Evolutionary conservation across 805 yeast genomes (phyloP).

Genomic region (Vanderwaltozyma tropicalis): DNA sequence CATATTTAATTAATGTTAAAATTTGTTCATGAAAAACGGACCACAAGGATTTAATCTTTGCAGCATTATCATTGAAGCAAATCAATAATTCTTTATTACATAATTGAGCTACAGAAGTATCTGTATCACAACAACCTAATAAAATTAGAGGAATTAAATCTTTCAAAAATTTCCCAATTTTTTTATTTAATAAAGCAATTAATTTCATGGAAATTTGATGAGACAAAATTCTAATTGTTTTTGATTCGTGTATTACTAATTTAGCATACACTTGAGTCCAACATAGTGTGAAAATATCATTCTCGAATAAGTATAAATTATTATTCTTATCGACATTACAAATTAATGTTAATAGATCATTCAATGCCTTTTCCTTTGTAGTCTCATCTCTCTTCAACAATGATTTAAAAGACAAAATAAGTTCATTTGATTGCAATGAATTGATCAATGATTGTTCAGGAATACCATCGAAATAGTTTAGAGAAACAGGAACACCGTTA

Average conservation of each 20-base stretch:
- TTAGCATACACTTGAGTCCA: conserved; percentile 83
- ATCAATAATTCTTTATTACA: conserved; percentile 37
- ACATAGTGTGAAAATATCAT: conserved; percentile 45
- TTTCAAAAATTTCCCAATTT: conserved; percentile 53
- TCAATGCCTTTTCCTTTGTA: conserved; percentile 75
- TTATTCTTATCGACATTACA: conserved; percentile 11
- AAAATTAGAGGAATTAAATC: conserved; percentile 68
- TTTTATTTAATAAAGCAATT: conserved; percentile 42
- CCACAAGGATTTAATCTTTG: conserved; percentile 51
- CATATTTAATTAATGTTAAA: conserved; percentile 42
- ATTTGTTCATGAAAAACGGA: conserved; percentile 46
- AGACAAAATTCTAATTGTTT: conserved; percentile 47
- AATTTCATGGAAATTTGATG: conserved; percentile 57
- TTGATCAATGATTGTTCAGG: conserved; percentile 54
- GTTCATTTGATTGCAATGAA: conserved; percentile 32
- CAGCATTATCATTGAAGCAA: conserved; percentile 48
- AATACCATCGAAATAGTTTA: conserved; percentile 66
- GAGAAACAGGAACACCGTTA: conserved; percentile 44
- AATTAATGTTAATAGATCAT: conserved; percentile 37
- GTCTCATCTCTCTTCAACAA: conserved; percentile 67
- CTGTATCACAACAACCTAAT: conserved; percentile 61
- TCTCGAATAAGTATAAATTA: conserved; percentile 17
- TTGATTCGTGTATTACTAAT: conserved; percentile 60
- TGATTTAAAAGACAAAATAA: conserved; percentile 62
- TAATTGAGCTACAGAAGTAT: conserved; percentile 44